Base-by-base conservation (phyloP, 2,329 filamentous ascomycete species). In the Diaporthe sp. region DNA sequence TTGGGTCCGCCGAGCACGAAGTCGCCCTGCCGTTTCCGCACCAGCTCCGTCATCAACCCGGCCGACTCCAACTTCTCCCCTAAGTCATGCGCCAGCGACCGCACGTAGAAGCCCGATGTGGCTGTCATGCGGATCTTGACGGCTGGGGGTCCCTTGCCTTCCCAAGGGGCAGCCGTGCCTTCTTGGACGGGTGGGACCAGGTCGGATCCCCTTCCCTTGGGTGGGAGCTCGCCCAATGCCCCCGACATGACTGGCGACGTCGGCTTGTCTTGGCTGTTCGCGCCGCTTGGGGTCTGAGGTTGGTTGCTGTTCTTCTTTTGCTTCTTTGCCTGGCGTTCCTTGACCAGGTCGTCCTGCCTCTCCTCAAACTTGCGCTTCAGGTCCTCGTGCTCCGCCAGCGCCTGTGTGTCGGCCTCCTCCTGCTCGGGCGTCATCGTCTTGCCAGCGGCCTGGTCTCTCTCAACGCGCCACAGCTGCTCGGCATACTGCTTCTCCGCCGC, bases 81-180 rank as follows among this genome's bases (percentile, higher is more conserved):
- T 4, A 99, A 89, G 80, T 99, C 97, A 82, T 98, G 95, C 79
- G 95, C 96, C 78, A 99, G 91, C 74, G 94, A 97, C 77, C 97
- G 93, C 19, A 99, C 96, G 83, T 99, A 99, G 87, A 98, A 99
- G 52, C 97, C 97, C 0, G 95, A 97, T 2, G 95, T 95, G 69
- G 98, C 96, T 0, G 94, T 97, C 91, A 99, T 95, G 74, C 94
- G 92, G 75, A 99, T 91, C 80, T 91, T 93, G 66, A 91, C 94
- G 0, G 96, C 97, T 1, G 96, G 91, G 1, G 95, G 92, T 0
- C 89, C 91, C 80, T 92, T 86, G 81, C 87, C 90, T 52, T 85
- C 86, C 90, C 90, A 91, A 0, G 89, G 89, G 9, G 88, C 86
- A 8, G 89, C 88, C 0, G 87, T 85, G 80, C 86, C 82, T 35